Conservation (phyloP, 345 rosid genomes). For the Eucalyptus shirleyi region DNA sequence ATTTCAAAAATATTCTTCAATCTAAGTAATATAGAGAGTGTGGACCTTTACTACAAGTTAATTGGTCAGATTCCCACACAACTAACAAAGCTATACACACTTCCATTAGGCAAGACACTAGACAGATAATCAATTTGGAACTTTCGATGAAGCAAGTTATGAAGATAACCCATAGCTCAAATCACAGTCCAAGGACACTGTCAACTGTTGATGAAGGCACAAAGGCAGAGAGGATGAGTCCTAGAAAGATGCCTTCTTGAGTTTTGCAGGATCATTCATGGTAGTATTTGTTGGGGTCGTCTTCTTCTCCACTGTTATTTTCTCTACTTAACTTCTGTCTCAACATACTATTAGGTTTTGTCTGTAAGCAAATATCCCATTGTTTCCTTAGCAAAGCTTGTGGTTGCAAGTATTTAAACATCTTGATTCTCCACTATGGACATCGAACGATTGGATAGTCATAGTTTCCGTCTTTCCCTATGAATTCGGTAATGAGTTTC, state of each 20-base stretch:
- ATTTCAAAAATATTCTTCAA: slow-evolving; percentile 9
- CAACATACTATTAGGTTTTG: background rate
- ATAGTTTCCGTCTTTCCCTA: too few relatives aligned
- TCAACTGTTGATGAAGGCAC: background rate
- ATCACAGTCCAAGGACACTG: background rate
- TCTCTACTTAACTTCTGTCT: background rate
- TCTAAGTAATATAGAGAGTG: background rate
- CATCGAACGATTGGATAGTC: background rate
- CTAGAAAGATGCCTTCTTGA: background rate
- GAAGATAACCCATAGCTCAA: background rate
- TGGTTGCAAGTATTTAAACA: background rate
- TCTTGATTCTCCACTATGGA: too few relatives aligned
- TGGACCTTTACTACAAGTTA: slow-evolving; percentile 12
- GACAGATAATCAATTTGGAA: background rate
- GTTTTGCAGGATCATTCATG: background rate
- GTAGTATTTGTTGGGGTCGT: background rate
- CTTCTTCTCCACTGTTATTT: background rate
- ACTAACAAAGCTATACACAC: background rate
- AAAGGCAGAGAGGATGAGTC: background rate
- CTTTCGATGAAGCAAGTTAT: slow-evolving; percentile 2
- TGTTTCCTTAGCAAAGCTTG: background rate
- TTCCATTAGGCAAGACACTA: background rate
- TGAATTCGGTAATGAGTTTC: too few relatives aligned
- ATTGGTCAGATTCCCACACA: background rate
- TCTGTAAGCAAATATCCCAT: background rate